Evolutionary conservation across 768 basidiomycete genomes (phyloP), one percentile per base, ranked within the genome.

Genomic region (Botryobasidium botryosum): DNA sequence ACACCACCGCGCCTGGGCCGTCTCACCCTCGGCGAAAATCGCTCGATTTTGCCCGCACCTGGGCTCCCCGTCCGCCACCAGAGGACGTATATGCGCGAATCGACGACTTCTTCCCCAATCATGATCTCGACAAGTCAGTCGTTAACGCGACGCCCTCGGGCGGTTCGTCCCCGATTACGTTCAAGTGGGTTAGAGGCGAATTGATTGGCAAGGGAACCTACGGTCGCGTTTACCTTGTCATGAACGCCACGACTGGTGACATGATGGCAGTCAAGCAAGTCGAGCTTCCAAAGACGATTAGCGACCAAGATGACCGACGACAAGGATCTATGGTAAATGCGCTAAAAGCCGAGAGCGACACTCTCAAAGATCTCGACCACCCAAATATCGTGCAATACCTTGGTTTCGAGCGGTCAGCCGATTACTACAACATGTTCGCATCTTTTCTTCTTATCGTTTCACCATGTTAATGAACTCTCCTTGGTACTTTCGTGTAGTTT

Each of bases 181-280:
- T 96, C 68, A 92, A 91, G 58, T 97, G 94, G 94, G 85, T 96
- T 31, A 81, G 92, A 54, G 94, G 94, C 43, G 90, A 96, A 62
- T 70, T 97, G 29, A 96, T 99, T 50, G 94, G 94, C 26, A 87
- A 85, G 57, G 94, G 94, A 21, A 91, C 90, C 10, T 99, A 91
- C 55, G 94, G 94, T 10, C 76, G 84, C 35, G 94, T 99, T 24
- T 99, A 96, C 57, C 74, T 97, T 44, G 94, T 86, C 15, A 67
- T 97, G 47, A 97, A 97, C 58, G 87, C 85, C 26, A 90, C 86
- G 3, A 92, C 90, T 0, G 90, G 90, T 46, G 91, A 97, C 62
- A 92, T 96, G 86, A 90, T 97, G 55, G 94, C 94, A 15, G 94
- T 99, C 51, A 99, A 99, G 62, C 94, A 97, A 62, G 94, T 99